These are phyloP conservation scores for Rhodotorula kratochvilovae DNA, from an alignment of 768 basidiomycete species.

Conservation along the genomic window DNA sequence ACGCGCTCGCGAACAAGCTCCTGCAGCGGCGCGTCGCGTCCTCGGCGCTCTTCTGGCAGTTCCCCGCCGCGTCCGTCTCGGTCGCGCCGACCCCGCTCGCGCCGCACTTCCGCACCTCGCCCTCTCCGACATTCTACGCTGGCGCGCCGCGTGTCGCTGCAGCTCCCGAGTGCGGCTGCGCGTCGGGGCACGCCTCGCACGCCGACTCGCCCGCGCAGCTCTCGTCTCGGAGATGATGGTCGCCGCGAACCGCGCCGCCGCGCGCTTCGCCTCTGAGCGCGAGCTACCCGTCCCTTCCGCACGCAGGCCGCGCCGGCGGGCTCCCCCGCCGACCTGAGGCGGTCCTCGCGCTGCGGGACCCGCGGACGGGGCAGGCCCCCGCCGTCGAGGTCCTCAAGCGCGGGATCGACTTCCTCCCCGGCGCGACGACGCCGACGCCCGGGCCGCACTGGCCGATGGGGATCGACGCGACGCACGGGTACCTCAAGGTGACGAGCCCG, in stretches of 20 bases:
- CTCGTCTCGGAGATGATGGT: constrained; percentile 80
- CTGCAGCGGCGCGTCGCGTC: constrained; percentile 15
- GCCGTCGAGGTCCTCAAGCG: constrained; percentile 51
- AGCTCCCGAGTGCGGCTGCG: background rate
- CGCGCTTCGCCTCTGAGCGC: constrained; percentile 62
- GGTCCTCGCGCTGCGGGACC: constrained; percentile 55
- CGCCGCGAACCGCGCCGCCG: constrained; percentile 68
- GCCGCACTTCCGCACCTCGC: background rate
- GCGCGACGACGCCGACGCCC: constrained; percentile 46
- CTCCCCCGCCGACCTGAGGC: constrained; percentile 49
- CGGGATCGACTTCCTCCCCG: constrained; percentile 48
- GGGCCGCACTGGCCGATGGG: constrained; percentile 66
- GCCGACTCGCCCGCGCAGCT: constrained; percentile 48
- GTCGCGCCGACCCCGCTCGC: constrained; percentile 13
- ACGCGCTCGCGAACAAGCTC: background rate
- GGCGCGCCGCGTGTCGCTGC: constrained; percentile 8
- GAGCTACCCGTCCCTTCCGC: constrained; percentile 65
- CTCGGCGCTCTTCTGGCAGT: constrained; percentile 29
- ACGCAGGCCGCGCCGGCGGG: constrained; percentile 45
- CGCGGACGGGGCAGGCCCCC: constrained; percentile 48
- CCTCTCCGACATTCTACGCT: constrained; percentile 1
- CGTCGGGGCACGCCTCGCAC: background rate
- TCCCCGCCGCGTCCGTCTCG: constrained; percentile 19
- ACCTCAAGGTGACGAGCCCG: constrained; percentile 77
- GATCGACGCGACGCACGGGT: constrained; percentile 69